phyloP scores from a whole-genome alignment of 116 monocot genomes.

The Cymodocea nodosa region DNA sequence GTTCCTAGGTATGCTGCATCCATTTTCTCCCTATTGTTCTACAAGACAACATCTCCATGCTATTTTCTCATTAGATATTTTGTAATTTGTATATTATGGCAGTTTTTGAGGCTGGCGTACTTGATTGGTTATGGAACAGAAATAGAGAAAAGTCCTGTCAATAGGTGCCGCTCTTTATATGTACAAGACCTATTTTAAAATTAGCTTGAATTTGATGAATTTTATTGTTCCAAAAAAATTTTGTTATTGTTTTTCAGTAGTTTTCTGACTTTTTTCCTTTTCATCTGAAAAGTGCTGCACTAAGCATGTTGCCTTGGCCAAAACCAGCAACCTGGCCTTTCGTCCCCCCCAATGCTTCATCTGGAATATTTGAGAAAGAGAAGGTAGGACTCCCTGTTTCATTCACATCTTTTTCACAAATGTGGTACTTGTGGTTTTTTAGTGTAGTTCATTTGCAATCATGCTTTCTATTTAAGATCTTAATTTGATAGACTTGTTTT shows the following conservation, averaged over 20 bases:
- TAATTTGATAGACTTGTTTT: background rate
- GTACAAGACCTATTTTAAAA: background rate
- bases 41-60: no score
- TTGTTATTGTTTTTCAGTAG: constrained; percentile 1
- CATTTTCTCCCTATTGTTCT: no score
- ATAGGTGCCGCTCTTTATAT: constrained; percentile 45
- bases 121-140: constrained; percentile 80
- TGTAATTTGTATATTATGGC: constrained; percentile 1
- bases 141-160: constrained; percentile 80
- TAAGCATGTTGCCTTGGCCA: constrained; percentile 99
- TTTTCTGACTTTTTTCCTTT: background rate
- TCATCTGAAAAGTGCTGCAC: constrained; percentile 54
- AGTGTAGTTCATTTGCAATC: background rate
- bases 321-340: constrained; percentile 89
- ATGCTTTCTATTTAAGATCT: background rate
- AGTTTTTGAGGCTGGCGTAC: constrained; percentile 99
- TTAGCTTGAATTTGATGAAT: background rate
- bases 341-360: constrained; percentile 68
- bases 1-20: no score
- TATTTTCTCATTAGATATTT: no score
- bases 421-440: background rate
- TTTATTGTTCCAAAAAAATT: background rate
- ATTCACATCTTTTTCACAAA: background rate
- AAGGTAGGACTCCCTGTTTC: constrained; percentile 39
- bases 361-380: constrained; percentile 66